A percentile compares a stretch with the other conserved stretches of the same genome.
phyloP scores from a whole-genome alignment of 2,329 filamentous ascomycete species.

The Capronia epimyces region DNA sequence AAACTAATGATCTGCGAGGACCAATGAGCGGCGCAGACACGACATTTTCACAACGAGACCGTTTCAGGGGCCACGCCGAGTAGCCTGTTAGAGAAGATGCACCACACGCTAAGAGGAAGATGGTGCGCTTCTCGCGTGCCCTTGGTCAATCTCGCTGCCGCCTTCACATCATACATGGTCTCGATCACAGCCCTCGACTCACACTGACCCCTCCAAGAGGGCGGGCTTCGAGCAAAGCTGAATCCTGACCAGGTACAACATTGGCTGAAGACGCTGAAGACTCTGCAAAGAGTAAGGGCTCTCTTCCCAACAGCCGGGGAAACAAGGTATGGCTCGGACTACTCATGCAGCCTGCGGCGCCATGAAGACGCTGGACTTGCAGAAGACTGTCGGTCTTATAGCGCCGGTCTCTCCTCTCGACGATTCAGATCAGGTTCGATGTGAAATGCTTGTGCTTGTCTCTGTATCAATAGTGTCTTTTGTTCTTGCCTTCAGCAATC shows the following conservation, averaged over 20 bases:
- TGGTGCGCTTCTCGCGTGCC: constrained; percentile 14
- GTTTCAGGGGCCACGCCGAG: constrained; percentile 20
- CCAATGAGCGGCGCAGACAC: constrained; percentile 7
- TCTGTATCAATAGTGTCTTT: constrained; percentile 4
- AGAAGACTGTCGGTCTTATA: constrained; percentile 14
- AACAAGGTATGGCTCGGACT: constrained; percentile 9
- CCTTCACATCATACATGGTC: constrained; percentile 23
- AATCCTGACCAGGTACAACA: constrained; percentile 20
- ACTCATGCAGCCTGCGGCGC: constrained; percentile 10
- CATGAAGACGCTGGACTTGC: not conserved
- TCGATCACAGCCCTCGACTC: constrained; percentile 13
- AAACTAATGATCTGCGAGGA: constrained; percentile 7
- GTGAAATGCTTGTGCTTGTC: constrained; percentile 11
- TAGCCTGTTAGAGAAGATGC: constrained; percentile 6
- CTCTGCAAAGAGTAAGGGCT: constrained; percentile 7
- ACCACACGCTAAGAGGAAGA: constrained; percentile 11
- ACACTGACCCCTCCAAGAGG: constrained; percentile 3
- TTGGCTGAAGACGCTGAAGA: constrained; percentile 13
- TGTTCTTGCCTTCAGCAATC: not conserved
- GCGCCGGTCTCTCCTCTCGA: constrained; percentile 6
- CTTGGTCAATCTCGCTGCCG: constrained; percentile 21
- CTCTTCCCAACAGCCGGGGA: constrained; percentile 12
- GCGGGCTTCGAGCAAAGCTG: constrained; percentile 5
- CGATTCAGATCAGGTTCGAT: constrained; percentile 3
- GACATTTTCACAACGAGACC: constrained; percentile 6